Conservation (phyloP, 805 yeast species). For the Blastobotrys muscicola region DNA sequence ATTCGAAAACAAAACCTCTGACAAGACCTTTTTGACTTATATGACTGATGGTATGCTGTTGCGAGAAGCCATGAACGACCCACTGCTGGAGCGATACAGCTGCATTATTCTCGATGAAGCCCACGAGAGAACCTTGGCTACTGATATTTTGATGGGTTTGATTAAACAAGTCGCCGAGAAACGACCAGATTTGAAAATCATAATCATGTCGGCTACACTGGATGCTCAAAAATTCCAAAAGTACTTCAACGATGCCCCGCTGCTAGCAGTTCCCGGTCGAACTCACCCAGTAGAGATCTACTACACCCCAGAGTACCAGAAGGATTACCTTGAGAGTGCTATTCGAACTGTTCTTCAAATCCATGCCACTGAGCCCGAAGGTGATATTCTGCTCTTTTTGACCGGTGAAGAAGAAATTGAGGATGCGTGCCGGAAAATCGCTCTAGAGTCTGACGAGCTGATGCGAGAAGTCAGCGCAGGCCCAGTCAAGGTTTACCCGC, state of each 20-base stretch:
- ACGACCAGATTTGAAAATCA: slow-evolving; percentile 82
- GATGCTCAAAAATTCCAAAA: slow-evolving; percentile 93
- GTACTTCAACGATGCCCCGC: slow-evolving; percentile 85
- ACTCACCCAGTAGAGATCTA: slow-evolving; percentile 95
- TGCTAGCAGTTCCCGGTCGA: slow-evolving; percentile 95
- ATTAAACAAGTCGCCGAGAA: slow-evolving; percentile 70
- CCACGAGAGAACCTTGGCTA: slow-evolving; percentile 93
- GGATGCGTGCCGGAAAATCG: slow-evolving; percentile 85
- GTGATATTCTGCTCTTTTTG: slow-evolving; percentile 76
- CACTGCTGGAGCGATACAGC: slow-evolving; percentile 65
- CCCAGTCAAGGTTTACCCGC: slow-evolving; percentile 80
- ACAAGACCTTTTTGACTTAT: slow-evolving; percentile 77
- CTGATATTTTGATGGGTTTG: slow-evolving; percentile 94
- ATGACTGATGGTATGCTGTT: slow-evolving; percentile 99
- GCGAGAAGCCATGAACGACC: slow-evolving; percentile 97
- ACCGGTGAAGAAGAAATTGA: slow-evolving; percentile 98
- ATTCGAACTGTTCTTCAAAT: slow-evolving; percentile 92
- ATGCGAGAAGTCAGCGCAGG: slow-evolving; percentile 86
- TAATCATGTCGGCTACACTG: slow-evolving; percentile 94
- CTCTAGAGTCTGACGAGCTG: slow-evolving; percentile 81
- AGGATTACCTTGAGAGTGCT: slow-evolving; percentile 91
- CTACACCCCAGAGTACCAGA: slow-evolving; percentile 93
- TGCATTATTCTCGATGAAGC: slow-evolving; percentile 96
- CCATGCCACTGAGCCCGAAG: slow-evolving; percentile 92
- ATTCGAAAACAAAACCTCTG: slow-evolving; percentile 80